Conservation (phyloP, 2,329 filamentous ascomycete genomes). For the Neofusicoccum cordaticola region DNA sequence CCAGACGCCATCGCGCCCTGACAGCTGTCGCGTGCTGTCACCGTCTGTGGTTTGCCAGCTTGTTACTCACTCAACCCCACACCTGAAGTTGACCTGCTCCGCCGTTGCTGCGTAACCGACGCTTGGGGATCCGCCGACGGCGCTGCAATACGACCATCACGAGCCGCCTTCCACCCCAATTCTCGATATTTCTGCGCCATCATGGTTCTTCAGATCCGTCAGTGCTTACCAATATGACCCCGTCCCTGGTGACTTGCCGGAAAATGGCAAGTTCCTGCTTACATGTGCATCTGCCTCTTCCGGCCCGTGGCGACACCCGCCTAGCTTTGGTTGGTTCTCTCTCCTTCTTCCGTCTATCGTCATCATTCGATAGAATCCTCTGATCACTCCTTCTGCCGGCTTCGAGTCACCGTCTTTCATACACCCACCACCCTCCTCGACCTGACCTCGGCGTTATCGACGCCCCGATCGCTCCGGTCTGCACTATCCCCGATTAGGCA, state of each 20-base stretch:
- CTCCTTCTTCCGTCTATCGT: neutral
- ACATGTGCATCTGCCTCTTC: neutral
- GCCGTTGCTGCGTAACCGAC: too few species aligned
- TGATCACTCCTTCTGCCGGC: neutral
- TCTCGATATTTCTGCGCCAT: neutral
- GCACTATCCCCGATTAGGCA: neutral
- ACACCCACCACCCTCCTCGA: neutral
- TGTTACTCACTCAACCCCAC: neutral
- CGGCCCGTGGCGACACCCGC: neutral
- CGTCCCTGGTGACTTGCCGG: neutral
- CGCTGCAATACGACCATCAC: neutral
- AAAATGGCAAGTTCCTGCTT: neutral
- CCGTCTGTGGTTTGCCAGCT: too few species aligned
- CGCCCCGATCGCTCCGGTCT: neutral
- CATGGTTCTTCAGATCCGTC: neutral
- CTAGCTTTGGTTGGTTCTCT: neutral
- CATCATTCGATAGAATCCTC: neutral
- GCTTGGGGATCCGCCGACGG: neutral
- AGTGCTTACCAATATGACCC: neutral
- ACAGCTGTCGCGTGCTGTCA: neutral
- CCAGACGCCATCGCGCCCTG: neutral
- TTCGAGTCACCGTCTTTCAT: neutral
- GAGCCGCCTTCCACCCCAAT: neutral
- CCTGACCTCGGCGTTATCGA: neutral
- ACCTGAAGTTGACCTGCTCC: neutral